Base-by-base conservation (phyloP, 805 yeast species). In the Wickerhamiella spandovensis region DNA sequence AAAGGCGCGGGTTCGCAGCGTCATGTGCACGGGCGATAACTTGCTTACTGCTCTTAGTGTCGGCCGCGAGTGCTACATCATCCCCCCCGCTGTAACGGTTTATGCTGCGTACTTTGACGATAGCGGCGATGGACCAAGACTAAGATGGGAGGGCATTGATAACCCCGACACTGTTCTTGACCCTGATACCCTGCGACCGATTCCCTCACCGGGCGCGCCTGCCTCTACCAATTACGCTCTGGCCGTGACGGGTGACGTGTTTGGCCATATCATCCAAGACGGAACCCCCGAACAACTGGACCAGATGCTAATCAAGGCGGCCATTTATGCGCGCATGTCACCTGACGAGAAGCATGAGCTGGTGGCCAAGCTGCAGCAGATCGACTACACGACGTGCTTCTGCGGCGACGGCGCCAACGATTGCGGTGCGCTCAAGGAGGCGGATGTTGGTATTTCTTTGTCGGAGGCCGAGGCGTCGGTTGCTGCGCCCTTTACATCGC, bases 361-460 rank as follows among this genome's bases (percentile, higher is more conserved):
- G 46, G 96, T 92, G 35, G 89, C 84, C 59, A 86, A 83, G 62
- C 68, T 92, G 13, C 95, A 88, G 64, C 74, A 72, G 21, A 62
- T 92, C 20, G 96, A 89, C 60, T 90, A 90, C 63, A 86, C 95
- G 0, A 95, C 87, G 46, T 95, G 97, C 2, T 92, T 92, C 66
- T 92, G 97, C 68, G 99, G 99, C 37, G 99, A 92, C 68, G 99
- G 99, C 56, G 99, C 99, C 5, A 92, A 92, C 66, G 99, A 92
- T 63, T 92, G 97, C 67, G 98, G 98, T 57, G 99, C 99, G 0
- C 71, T 92, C 51, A 92, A 90, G 61, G 95, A 96, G 13, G 97
- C 98, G 0, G 95, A 92, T 67, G 95, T 94, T 47, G 99, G 99
- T 17, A 79, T 92, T 18, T 90, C 97, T 0, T 69, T 92, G 46